phyloP scores from a whole-genome alignment of 2,329 filamentous ascomycete genomes.

The Trichoderma afroharzianum region DNA sequence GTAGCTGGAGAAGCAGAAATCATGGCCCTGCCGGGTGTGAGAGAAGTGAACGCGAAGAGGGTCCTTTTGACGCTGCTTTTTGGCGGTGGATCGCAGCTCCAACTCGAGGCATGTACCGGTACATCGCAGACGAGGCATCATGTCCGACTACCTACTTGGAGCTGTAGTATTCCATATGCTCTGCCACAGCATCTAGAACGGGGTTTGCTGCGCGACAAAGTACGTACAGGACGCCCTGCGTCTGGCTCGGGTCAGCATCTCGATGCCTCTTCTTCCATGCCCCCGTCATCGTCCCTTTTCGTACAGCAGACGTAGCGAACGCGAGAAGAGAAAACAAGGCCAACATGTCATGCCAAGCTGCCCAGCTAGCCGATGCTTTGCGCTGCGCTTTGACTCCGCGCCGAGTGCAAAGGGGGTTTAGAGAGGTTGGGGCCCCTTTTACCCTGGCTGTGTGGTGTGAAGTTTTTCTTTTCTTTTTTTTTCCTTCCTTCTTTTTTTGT shows the following conservation, averaged over 20 bases:
- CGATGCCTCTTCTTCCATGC: background rate
- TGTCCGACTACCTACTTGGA: background rate
- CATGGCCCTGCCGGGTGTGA: background rate
- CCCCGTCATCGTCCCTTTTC: background rate
- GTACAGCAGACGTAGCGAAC: background rate
- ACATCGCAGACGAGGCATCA: background rate
- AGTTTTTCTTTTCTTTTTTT: background rate
- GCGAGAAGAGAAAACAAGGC: background rate
- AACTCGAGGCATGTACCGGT: background rate
- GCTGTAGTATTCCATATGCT: background rate
- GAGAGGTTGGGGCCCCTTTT: slow-evolving; percentile 1
- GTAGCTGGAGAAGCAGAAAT: background rate
- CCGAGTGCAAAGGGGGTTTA: background rate
- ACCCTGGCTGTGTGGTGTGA: background rate
- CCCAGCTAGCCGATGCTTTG: background rate
- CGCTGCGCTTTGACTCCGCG: background rate
- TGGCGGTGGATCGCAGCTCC: background rate
- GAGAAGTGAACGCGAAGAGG: background rate
- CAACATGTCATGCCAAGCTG: background rate
- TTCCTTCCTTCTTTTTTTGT: background rate
- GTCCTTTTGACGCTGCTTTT: background rate
- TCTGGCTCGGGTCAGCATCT: slow-evolving; percentile 14
- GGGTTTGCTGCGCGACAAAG: slow-evolving; percentile 15
- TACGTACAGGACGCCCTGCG: slow-evolving; percentile 16
- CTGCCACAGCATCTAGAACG: slow-evolving; percentile 2